Evolutionary conservation across 2,329 filamentous ascomycete genomes (phyloP).

Genomic region (Trichoderma asperellum): DNA sequence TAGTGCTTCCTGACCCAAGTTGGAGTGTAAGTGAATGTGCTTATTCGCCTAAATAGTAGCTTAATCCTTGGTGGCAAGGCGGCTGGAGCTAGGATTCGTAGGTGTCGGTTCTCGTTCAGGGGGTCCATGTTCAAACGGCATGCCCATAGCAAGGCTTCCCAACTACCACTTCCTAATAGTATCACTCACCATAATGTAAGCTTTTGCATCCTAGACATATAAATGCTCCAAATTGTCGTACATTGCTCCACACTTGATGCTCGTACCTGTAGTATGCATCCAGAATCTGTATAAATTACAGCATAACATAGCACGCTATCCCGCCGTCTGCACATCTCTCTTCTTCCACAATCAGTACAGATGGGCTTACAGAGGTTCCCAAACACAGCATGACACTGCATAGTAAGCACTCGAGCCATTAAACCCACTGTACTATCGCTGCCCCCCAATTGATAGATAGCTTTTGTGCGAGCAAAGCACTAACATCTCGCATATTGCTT

Average conservation of each 20-base stretch:
- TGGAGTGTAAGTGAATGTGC: not conserved
- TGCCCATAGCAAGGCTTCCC: not conserved
- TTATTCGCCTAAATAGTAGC: not conserved
- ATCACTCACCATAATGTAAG: not conserved
- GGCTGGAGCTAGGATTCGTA: not conserved
- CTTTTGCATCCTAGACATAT: not conserved
- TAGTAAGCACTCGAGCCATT: slow-evolving; percentile 2
- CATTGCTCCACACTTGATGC: not conserved
- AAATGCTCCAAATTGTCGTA: not conserved
- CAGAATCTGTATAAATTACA: not conserved
- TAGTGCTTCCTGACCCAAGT: not conserved
- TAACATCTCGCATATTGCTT: not conserved
- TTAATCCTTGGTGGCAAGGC: not conserved
- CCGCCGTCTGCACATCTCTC: not conserved
- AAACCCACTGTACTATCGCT: not conserved
- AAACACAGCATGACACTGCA: not conserved
- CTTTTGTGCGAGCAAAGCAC: not conserved
- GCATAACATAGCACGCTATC: not conserved
- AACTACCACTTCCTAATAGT: not conserved
- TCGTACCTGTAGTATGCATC: not conserved
- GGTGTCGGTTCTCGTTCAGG: not conserved
- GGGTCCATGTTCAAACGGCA: not conserved
- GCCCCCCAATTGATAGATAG: not conserved
- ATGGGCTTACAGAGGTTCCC: not conserved
- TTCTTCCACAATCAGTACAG: not conserved